A percentile compares a stretch with the other conserved stretches of the same genome.
phyloP scores from a whole-genome alignment of 2,329 filamentous ascomycete genomes.

The Aspergillus bombycis region DNA sequence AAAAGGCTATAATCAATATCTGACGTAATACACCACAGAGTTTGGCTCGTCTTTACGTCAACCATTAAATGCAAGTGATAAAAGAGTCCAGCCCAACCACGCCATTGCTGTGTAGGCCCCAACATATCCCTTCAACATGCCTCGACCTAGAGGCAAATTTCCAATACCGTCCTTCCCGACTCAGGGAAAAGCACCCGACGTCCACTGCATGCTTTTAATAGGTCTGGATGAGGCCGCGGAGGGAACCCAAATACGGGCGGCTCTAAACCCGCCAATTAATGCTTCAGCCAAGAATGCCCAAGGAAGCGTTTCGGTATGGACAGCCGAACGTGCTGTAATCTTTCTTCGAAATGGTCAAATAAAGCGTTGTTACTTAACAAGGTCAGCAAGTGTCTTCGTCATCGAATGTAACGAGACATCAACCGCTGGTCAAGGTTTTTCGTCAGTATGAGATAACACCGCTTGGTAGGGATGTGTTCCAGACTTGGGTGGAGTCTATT shows the following conservation, averaged over 20 bases:
- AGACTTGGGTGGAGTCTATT: not conserved
- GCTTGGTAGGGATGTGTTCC: not conserved
- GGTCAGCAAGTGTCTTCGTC: not conserved
- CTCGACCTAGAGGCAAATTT: not conserved
- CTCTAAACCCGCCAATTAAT: not conserved
- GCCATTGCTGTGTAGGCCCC: not conserved
- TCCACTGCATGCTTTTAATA: not conserved
- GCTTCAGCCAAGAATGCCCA: not conserved
- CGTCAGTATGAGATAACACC: not conserved
- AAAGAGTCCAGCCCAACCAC: not conserved
- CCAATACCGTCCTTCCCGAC: not conserved
- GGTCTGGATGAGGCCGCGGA: not conserved
- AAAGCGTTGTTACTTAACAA: not conserved
- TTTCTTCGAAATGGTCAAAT: not conserved
- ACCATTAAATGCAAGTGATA: not conserved
- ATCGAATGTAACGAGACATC: not conserved
- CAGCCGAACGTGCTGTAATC: not conserved
- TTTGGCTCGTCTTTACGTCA: not conserved
- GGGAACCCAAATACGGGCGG: not conserved
- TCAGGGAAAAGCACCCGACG: not conserved
- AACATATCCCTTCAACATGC: not conserved
- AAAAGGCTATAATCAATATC: not conserved
- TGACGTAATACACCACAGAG: not conserved
- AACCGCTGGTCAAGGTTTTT: not conserved
- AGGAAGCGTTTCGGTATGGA: not conserved